Base-by-base conservation (phyloP, 2,329 filamentous ascomycete species). In the Colletotrichum viniferum region DNA sequence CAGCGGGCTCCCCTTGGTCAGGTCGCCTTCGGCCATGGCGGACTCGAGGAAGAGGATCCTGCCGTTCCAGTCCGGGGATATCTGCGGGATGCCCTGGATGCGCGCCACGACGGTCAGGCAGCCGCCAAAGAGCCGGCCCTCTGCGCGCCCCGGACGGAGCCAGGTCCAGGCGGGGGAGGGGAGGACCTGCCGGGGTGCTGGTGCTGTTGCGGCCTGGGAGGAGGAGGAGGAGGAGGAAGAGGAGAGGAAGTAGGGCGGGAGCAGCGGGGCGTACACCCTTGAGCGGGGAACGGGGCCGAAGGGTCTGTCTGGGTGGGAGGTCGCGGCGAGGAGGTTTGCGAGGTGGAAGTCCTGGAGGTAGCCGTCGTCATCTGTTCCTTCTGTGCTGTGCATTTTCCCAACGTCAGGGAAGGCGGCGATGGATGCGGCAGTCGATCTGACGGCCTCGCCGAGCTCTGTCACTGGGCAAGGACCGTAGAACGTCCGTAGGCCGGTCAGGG, bases 111-210 rank as follows among this genome's bases (percentile, higher is more conserved):
- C 83, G 0, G 84, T 84, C 18, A 87, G 79, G 43, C 85, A 87
- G 3, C 84, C 86, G 24, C 86, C 86, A 55, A 87, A 87, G 78
- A 81, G 86, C 43, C 84, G 85, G 3, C 89, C 90, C 9, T 87
- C 75, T 1, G 81, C 81, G 60, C 78, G 81, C 0, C 84, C 85
- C 1, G 36, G 68, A 4, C 85, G 80, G 16, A 87, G 70, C 86
- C 86, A 87, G 13, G 48, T 78, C 85, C 85, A 86, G 0, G 75
- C 75, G 3, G 80, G 76, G 7, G 79, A 81, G 0, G 81, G 79
- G 0, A 67, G 70, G 9, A 86, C 80, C 10, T 82, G 79, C 5
- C 72, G 72, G 26, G 82, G 78, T 16, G 80, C 74, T 65, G 79
- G 79, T 34, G 77, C 76, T 2, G 81, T 82, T 12, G 76, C 65